Base-by-base conservation (phyloP, 2,329 filamentous ascomycete species). In the Epichloe sibirici region DNA sequence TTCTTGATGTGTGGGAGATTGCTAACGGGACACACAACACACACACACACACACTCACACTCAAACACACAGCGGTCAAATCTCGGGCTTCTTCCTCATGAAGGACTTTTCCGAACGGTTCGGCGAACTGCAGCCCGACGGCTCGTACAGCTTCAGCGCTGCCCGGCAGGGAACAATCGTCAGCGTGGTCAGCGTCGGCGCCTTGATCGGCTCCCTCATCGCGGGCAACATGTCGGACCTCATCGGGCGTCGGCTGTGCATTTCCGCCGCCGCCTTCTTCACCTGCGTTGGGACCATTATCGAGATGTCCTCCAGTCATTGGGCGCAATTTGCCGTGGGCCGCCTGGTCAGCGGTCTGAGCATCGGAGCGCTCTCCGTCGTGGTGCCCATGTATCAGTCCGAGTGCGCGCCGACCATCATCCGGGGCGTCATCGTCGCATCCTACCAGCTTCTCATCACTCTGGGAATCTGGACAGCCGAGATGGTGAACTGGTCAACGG, bases 371-470 rank as follows among this genome's bases (percentile, higher is more conserved):
- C 70, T 86, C 0, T 83, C 78, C 5, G 82, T 84, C 43, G 69
- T 80, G 28, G 80, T 83, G 1, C 81, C 81, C 47, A 82, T 87
- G 78, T 86, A 86, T 59, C 81, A 85, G 63, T 78, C 75, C 15
- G 83, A 87, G 65, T 81, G 76, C 52, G 78, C 79, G 3, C 83
- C 83, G 0, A 74, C 80, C 55, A 76, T 80, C 54, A 77, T 86
- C 49, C 78, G 83, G 59, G 81, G 81, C 60, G 72, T 81, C 6
- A 72, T 86, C 40, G 76, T 86, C 31, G 75, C 77, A 1, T 78
- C 74, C 49, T 86, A 86, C 65, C 83, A 86, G 69, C 74, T 86
- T 3, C 79, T 85, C 63, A 82, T 86, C 62, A 86, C 83, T 0
- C 70, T 85, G 31, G 83, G 83, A 47, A 85, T 87, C 63, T 81